Conservation (phyloP, 371 early-diverging fungal genomes). For the Syncephalastrum racemosum region DNA sequence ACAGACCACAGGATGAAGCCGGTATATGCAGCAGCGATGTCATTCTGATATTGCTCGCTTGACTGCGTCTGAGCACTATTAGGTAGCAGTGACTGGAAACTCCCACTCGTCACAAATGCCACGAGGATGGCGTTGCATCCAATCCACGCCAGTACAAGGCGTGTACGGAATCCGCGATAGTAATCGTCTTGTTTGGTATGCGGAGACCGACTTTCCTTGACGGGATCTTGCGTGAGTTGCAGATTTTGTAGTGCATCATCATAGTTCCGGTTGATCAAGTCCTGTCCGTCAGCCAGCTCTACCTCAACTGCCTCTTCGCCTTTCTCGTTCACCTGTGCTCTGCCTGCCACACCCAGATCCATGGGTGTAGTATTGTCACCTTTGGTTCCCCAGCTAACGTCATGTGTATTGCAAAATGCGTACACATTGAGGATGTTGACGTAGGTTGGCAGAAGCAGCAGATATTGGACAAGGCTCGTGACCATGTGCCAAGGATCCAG, state of each 20-base stretch:
- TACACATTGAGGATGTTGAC: conserved; percentile 91
- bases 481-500: conserved; percentile 94
- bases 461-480: conserved; percentile 84
- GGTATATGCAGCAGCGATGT: conserved; percentile 54
- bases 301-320: conserved; percentile 63
- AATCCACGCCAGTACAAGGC: conserved; percentile 82
- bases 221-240: conserved; percentile 43
- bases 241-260: conserved; percentile 66
- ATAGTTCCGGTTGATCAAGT: conserved; percentile 69
- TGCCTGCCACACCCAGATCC: conserved; percentile 55
- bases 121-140: conserved; percentile 82
- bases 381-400: conserved; percentile 97
- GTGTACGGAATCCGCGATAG: conserved; percentile 83
- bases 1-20: conserved; percentile 87
- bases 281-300: conserved; percentile 66
- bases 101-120: conserved; percentile 58
- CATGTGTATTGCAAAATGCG: conserved; percentile 86
- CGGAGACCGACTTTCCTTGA: conserved; percentile 62
- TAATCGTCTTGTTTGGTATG: conserved; percentile 85
- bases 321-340: conserved; percentile 28
- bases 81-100: conserved; percentile 41
- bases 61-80: conserved; percentile 7
- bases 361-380: conserved; percentile 65
- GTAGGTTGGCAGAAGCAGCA: conserved; percentile 82
- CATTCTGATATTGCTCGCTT: conserved; percentile 18